Conservation (phyloP, 208 protist genomes). For the Trypanosoma mega region DNA sequence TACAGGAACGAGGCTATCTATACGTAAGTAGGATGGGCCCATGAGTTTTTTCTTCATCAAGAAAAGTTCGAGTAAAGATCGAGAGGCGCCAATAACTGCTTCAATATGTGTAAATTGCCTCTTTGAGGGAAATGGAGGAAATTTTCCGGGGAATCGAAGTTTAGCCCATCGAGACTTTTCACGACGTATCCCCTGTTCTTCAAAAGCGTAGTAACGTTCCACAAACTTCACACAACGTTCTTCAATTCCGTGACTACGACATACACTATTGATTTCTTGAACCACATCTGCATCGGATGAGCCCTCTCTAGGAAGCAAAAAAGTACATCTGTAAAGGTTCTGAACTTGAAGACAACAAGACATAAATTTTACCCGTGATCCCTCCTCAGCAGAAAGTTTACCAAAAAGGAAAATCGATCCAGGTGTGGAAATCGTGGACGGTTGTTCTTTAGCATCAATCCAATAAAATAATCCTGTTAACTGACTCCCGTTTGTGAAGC, state of each 20-base stretch:
- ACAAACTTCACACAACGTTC: conserved; percentile 87
- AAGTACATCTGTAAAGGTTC: conserved; percentile 75
- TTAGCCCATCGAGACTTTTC: conserved; percentile 89
- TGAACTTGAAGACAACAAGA: conserved; percentile 88
- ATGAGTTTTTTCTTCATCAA: conserved; percentile 93
- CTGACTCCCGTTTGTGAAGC: background rate
- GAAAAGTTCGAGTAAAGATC: conserved; percentile 91
- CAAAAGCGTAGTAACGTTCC: conserved; percentile 93
- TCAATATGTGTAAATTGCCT: conserved; percentile 61
- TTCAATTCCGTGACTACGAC: conserved; percentile 63
- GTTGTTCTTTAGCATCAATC: conserved; percentile 89
- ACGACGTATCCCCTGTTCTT: conserved; percentile 68
- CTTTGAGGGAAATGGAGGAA: conserved; percentile 46
- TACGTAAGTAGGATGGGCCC: conserved; percentile 91
- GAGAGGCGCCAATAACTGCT: conserved; percentile 80
- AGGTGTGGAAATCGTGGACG: conserved; percentile 55
- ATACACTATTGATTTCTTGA: conserved; percentile 80
- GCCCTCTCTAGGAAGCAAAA: conserved; percentile 65
- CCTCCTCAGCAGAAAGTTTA: conserved; percentile 48
- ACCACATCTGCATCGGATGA: conserved; percentile 71
- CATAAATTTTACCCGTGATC: conserved; percentile 30
- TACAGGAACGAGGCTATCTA: conserved; percentile 40
- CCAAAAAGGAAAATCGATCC: conserved; percentile 92
- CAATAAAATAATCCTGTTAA: conserved; percentile 43
- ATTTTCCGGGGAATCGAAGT: conserved; percentile 80